phyloP scores from a whole-genome alignment of 495 filamentous ascomycete genomes.

The Lichina pygmaea region DNA sequence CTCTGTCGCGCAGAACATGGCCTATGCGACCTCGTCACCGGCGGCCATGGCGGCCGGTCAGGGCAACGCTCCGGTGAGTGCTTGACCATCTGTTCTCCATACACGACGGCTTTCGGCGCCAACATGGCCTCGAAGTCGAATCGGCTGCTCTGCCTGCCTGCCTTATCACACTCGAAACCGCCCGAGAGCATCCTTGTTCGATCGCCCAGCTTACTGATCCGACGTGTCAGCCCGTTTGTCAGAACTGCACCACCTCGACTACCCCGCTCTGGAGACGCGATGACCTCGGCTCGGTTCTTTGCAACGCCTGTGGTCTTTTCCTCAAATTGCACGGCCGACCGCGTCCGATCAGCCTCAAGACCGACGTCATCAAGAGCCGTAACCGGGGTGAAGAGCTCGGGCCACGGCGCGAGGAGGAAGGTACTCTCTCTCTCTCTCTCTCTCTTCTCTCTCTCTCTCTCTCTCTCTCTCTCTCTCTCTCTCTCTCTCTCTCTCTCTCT shows the following conservation, averaged over 20 bases:
- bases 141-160: not conserved
- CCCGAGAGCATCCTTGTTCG: conserved; percentile 15
- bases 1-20: conserved; percentile 23
- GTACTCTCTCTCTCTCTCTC: conserved; percentile 18
- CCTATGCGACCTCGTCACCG: conserved; percentile 35
- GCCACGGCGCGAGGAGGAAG: conserved; percentile 71
- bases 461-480: conserved; percentile 2
- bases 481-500: conserved; percentile 8
- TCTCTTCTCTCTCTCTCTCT: conserved; percentile 7
- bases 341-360: conserved; percentile 88
- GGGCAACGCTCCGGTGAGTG: conserved; percentile 38
- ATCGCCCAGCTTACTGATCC: conserved; percentile 28
- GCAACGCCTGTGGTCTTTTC: conserved; percentile 94
- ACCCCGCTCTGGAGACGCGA: conserved; percentile 94
- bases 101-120: not conserved
- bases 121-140: not conserved
- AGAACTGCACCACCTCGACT: conserved; percentile 88
- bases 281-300: conserved; percentile 88
- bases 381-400: conserved; percentile 90
- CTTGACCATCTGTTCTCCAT: not conserved
- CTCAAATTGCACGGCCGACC: conserved; percentile 86
- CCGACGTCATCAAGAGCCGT: conserved; percentile 97
- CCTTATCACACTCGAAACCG: conserved; percentile 4
- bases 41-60: conserved; percentile 39
- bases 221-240: conserved; percentile 74